Evolutionary conservation across 768 basidiomycete species (phyloP), one percentile per base, ranked within the genome.

Genomic region (Crucibulum laeve): DNA sequence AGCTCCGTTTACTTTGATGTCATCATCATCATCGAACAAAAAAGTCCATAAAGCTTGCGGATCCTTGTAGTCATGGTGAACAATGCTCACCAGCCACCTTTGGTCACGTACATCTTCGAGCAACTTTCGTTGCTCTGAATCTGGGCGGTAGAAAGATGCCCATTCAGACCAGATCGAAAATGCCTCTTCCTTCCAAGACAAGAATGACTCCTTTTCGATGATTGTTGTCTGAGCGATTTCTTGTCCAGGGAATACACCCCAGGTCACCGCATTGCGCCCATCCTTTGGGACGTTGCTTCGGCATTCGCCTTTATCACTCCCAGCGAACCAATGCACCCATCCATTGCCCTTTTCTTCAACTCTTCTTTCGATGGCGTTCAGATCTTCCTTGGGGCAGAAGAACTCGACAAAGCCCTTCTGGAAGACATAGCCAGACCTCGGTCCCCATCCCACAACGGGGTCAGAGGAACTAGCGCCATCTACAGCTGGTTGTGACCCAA

Each of bases 371-470:
- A 93, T 73, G 42, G 54, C 56, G 23, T 76, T 70, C 13, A 90
- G 71, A 41, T 84, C 78, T 24, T 65, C 60, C 51, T 64, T 54
- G 46, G 80, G 80, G 38, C 76, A 91, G 59, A 98, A 98, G 62
- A 97, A 97, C 67, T 99, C 96, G 6, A 97, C 91, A 57, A 97
- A 99, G 11, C 85, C 80, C 67, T 99, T 99, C 66, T 99, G 96
- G 64, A 89, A 99, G 6, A 99, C 90, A 64, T 93, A 95, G 5
- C 96, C 96, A 4, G 82, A 82, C 43, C 73, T 71, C 10, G 96
- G 96, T 2, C 96, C 96, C 87, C 95, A 99, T 4, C 96, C 96
- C 46, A 95, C 80, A 0, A 87, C 66, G 17, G 76, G 69, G 60
- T 98, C 87, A 11, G 77, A 78, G 2, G 90, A 92, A 24, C 64